Evolutionary conservation across 2,329 filamentous ascomycete species (phyloP), one percentile per base, ranked within the genome.

Genomic region (Cytospora mali): DNA sequence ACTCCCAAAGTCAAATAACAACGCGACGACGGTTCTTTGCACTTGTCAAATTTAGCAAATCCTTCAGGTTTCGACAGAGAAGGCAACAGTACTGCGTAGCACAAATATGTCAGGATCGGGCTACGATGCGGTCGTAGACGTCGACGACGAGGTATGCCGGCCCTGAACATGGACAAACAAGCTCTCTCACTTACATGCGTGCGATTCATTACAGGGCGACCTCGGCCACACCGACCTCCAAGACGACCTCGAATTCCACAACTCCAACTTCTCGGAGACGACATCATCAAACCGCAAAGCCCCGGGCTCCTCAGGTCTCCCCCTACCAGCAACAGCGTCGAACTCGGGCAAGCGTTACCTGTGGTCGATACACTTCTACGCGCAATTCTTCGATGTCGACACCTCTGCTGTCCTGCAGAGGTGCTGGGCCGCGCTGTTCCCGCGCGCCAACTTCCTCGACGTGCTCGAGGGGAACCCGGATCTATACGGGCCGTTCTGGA

Each of bases 241-340:
- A 82, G 94, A 97, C 77, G 95, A 98, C 79, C 93, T 99, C 75
- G 95, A 98, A 84, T 99, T 99, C 81, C 95, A 99, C 83, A 91
- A 88, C 73, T 97, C 93, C 68, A 86, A 91, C 80, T 96, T 96
- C 77, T 86, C 88, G 71, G 87, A 87, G 62, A 73, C 81, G 73
- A 71, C 82, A 68, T 72, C 75, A 18, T 76, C 79, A 64, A 79
- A 78, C 39, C 80, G 83, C 67, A 79, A 82, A 58, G 83, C 84
- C 69, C 78, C 75, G 61, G 71, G 75, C n/a, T 70, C 77, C 6
- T 72, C 78, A 9, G 77, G 81, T 4, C 79, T 88, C 2, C 86
- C 85, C 0, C 84, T 3, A 75, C 79, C 23, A 74, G 75, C 7
- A 28, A 60, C 58, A 28, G 35, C 58, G 28, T 60, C 58, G 50